Conservation (phyloP, 1,284 basidiomycete species). For the Heterobasidion irregulare region DNA sequence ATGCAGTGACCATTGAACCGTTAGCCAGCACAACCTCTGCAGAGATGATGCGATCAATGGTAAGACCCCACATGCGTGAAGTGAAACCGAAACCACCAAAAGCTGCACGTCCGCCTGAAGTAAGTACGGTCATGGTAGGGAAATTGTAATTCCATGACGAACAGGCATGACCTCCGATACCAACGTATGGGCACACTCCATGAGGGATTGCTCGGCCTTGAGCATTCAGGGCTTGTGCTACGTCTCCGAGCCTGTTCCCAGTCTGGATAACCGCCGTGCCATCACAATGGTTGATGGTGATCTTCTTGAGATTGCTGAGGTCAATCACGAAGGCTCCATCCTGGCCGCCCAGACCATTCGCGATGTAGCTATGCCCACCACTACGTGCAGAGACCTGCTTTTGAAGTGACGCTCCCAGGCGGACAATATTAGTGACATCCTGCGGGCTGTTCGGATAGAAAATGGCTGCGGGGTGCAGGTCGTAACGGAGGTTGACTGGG, state of each 20-base stretch:
- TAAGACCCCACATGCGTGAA: neutral
- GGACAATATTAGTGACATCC: neutral
- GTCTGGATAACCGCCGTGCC: neutral
- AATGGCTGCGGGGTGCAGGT: neutral
- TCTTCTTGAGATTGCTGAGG: neutral
- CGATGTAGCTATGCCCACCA: neutral
- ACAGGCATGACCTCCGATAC: neutral
- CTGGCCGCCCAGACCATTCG: neutral
- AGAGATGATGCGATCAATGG: neutral
- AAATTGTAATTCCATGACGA: neutral
- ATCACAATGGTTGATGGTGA: neutral
- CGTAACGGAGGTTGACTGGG: neutral
- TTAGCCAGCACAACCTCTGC: neutral
- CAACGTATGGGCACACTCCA: neutral
- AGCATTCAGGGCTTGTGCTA: neutral
- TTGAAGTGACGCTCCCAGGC: neutral
- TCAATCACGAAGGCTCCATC: neutral
- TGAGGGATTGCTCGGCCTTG: neutral
- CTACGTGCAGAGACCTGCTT: neutral
- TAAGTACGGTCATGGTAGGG: neutral
- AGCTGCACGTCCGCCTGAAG: neutral
- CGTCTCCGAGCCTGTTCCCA: neutral
- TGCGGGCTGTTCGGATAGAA: neutral
- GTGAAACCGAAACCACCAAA: neutral
- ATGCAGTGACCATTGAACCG: neutral